Evolutionary conservation across 768 basidiomycete genomes (phyloP).

Genomic region (Psilocybe cubensis): DNA sequence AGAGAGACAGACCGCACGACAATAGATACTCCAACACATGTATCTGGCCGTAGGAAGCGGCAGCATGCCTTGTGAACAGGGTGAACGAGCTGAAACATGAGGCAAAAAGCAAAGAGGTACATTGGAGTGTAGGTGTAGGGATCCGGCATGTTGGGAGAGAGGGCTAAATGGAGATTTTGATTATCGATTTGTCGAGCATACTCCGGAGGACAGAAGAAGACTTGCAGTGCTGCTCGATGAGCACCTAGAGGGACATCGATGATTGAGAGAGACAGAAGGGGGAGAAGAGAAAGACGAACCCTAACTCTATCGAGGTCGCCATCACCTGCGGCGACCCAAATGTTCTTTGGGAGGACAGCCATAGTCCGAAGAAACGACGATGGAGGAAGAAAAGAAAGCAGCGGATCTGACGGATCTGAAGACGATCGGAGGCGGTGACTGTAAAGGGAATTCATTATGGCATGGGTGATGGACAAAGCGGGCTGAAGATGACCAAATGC

Average conservation of each 20-base stretch:
- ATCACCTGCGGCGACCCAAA: conserved; percentile 94
- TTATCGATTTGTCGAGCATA: conserved; percentile 28
- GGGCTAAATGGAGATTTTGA: conserved; percentile 44
- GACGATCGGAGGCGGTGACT: conserved; percentile 21
- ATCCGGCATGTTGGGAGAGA: conserved; percentile 76
- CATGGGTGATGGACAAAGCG: neutral
- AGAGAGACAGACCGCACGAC: conserved; percentile 52
- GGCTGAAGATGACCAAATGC: neutral
- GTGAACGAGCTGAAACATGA: conserved; percentile 18
- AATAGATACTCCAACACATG: conserved; percentile 79
- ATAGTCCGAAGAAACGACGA: conserved; percentile 17
- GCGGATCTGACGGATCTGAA: conserved; percentile 35
- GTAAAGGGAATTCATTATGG: conserved; percentile 28
- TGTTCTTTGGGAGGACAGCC: conserved; percentile 57
- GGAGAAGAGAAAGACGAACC: conserved; percentile 42
- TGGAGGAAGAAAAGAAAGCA: neutral
- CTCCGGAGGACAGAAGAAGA: conserved; percentile 24
- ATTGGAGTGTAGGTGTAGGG: conserved; percentile 82
- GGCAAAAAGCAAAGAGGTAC: conserved; percentile 34
- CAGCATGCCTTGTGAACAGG: conserved; percentile 74
- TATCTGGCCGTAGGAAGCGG: conserved; percentile 88
- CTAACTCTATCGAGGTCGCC: conserved; percentile 80
- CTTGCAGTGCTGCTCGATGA: conserved; percentile 63
- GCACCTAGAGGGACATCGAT: conserved; percentile 44
- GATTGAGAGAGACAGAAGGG: conserved; percentile 8